Conservation (phyloP, 208 protist genomes). For the Acanthamoeba royreba region DNA sequence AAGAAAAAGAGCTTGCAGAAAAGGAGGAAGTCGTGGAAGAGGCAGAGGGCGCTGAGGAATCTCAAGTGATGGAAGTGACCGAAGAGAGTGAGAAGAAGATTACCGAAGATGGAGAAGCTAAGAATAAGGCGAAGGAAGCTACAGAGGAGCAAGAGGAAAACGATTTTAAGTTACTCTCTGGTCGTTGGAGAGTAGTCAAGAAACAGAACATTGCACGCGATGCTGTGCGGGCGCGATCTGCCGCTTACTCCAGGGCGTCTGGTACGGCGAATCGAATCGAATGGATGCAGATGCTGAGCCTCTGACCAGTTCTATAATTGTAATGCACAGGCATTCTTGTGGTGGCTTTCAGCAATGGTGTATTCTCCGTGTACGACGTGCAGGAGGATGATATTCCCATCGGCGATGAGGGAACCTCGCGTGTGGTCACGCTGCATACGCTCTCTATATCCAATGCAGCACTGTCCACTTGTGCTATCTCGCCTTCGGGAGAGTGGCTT, state of each 20-base stretch:
- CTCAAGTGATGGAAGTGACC: slow-evolving; percentile 18
- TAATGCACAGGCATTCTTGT: slow-evolving; percentile 57
- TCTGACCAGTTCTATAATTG: background rate
- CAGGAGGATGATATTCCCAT: slow-evolving; percentile 50
- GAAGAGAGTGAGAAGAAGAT: background rate
- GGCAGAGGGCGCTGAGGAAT: no score
- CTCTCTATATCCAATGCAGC: slow-evolving; percentile 63
- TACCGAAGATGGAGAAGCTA: background rate
- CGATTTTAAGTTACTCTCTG: background rate
- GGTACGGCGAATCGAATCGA: no score
- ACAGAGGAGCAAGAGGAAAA: background rate
- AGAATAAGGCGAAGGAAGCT: background rate
- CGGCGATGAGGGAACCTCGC: background rate
- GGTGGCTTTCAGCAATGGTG: slow-evolving; percentile 77
- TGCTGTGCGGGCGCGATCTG: background rate
- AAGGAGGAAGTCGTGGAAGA: background rate
- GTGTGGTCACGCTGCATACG: slow-evolving; percentile 10
- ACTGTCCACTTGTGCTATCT: slow-evolving; percentile 73
- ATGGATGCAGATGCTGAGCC: no score
- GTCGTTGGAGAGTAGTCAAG: background rate
- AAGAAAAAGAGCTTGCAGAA: background rate
- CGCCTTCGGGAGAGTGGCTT: slow-evolving; percentile 84
- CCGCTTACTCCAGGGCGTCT: background rate
- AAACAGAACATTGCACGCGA: background rate
- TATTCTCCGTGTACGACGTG: slow-evolving; percentile 82